phyloP scores from a whole-genome alignment of 2,329 filamentous ascomycete genomes.

The Xylaria sp. region DNA sequence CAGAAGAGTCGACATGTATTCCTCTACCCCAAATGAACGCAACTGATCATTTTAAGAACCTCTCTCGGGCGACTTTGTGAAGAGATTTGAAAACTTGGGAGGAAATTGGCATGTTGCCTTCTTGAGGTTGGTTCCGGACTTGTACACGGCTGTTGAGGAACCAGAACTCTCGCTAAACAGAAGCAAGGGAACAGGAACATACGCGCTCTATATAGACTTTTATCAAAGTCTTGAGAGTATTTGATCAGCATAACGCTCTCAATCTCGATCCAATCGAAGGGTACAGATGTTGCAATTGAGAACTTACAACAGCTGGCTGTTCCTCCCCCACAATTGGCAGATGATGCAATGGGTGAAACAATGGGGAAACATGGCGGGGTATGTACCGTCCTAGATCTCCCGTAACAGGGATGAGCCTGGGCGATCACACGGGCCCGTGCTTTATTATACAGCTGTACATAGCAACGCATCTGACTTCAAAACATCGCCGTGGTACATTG shows the following conservation, averaged over 20 bases:
- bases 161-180: background rate
- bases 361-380: constrained; percentile 21
- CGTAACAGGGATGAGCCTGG: constrained; percentile 23
- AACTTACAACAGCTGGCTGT: background rate
- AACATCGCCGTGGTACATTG: constrained; percentile 30
- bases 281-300: background rate
- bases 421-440: constrained; percentile 24
- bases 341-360: constrained; percentile 13
- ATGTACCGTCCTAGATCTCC: background rate
- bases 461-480: constrained; percentile 34
- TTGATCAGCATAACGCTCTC: background rate
- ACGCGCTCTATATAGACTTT: background rate
- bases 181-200: background rate
- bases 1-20: background rate
- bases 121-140: constrained; percentile 2
- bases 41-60: background rate
- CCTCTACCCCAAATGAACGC: background rate
- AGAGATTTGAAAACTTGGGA: background rate
- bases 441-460: constrained; percentile 19
- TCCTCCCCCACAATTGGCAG: background rate
- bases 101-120: background rate
- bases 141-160: constrained; percentile 18
- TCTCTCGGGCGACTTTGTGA: background rate
- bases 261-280: background rate
- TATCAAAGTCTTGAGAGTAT: background rate